Conservation (phyloP, 164 flowering plant genomes). For the Protea cynaroides region DNA sequence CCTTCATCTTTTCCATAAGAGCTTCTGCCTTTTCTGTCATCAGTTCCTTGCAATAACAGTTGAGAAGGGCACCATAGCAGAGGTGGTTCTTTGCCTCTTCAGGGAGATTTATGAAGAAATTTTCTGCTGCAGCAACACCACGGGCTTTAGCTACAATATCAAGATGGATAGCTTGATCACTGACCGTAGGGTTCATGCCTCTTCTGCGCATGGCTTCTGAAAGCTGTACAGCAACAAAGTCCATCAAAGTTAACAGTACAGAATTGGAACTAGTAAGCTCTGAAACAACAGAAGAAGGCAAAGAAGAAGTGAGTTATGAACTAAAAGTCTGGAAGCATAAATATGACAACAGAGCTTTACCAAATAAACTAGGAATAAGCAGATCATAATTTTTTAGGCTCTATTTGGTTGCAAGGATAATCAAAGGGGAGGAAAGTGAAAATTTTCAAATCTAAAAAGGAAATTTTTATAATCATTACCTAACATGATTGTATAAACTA, state of each 20-base stretch:
- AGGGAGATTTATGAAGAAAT: conserved; percentile 67
- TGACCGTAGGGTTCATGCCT: conserved; percentile 78
- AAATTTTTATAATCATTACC: too few species aligned
- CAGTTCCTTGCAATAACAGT: conserved; percentile 85
- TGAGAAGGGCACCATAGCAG: conserved; percentile 80
- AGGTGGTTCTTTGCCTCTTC: conserved; percentile 73
- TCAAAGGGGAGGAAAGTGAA: too few species aligned
- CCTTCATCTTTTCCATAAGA: conserved; percentile 89
- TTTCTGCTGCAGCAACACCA: conserved; percentile 74
- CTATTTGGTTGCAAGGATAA: too few species aligned
- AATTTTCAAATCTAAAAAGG: too few species aligned
- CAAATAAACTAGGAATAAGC: too few species aligned
- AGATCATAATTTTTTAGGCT: too few species aligned
- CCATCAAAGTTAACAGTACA: not conserved
- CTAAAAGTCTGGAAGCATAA: too few species aligned
- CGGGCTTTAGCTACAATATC: conserved; percentile 76
- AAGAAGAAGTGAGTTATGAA: not conserved
- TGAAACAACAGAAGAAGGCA: not conserved
- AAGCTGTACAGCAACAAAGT: conserved; percentile 42
- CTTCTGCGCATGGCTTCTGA: conserved; percentile 63
- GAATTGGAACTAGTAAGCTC: not conserved
- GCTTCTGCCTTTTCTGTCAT: conserved; percentile 84
- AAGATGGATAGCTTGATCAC: conserved; percentile 90
- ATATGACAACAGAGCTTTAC: not conserved
- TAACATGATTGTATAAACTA: too few species aligned